Evolutionary conservation across 495 filamentous ascomycete genomes (phyloP), one percentile per base, ranked within the genome.

Genomic region (Trichoderma orchidacearum): DNA sequence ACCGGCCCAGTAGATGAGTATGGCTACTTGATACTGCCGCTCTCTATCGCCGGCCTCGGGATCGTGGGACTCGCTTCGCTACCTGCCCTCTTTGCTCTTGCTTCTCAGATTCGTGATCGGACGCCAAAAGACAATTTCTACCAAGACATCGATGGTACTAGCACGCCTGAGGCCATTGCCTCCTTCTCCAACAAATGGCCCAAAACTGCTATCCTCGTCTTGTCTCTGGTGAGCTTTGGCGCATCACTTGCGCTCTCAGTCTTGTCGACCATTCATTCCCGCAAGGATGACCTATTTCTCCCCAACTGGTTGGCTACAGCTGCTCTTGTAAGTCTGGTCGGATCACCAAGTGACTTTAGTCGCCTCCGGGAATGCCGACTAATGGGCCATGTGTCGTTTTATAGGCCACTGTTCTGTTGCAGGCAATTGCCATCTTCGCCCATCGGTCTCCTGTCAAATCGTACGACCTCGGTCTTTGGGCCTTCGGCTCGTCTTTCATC

Each of bases 141-240:
- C 58, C 71, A 81, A 63, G 84, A 87, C 64, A 69, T 74, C 59
- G 84, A 87, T 66, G 84, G 84, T 55, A 66, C 70, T 59, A 80
- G 82, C 30, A 83, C 77, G 0, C 69, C 73, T 45, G 75, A 83
- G 59, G 76, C 80, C 5, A 60, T 79, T 59, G 72, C 73, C 28
- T 67, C 66, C 34, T 85, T 76, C 62, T 80, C 78, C 25, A 68
- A 71, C 30, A 75, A 67, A 55, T 34, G 71, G 5, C 74, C 77
- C 30, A 84, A 76, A 58, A 53, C 66, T 23, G 18, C 71, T 13
- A 64, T 82, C 51, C 55, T 78, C 17, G 15, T 72, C 25, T 71
- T 70, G 53, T 69, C 75, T 3, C 55, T 72, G n/a, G 27, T 68
- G 51, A 81, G 80, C 5, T 64, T 75, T 32, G 61, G 63, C 4